A percentile compares a stretch with the other conserved stretches of the same genome.
phyloP scores from a whole-genome alignment of 345 rosid species.

The Passiflora organensis region DNA sequence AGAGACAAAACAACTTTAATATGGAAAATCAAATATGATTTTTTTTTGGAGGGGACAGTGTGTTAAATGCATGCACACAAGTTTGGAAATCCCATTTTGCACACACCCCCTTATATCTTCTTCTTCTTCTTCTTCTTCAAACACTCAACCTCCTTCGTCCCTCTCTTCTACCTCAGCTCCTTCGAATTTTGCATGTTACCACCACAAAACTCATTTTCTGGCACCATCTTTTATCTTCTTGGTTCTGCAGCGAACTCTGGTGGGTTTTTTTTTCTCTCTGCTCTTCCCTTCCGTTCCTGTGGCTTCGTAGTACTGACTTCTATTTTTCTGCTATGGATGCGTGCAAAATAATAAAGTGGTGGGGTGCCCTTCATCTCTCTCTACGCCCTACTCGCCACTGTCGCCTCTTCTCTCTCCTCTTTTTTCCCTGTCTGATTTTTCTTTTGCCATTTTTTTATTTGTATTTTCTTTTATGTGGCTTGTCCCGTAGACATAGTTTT shows the following conservation, averaged over 20 bases:
- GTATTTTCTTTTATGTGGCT: conserved; percentile 12
- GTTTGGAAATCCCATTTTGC: too few species aligned
- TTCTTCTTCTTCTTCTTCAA: neutral
- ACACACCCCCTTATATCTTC: neutral
- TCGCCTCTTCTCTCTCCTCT: too few species aligned
- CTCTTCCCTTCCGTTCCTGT: conserved; percentile 3
- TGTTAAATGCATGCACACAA: conserved; percentile 8
- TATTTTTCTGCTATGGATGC: conserved; percentile 53
- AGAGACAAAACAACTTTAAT: conserved; percentile 6
- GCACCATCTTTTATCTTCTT: conserved; percentile 18
- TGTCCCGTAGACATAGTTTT: conserved; percentile 8
- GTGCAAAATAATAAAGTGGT: conserved; percentile 62
- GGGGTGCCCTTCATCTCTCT: conserved; percentile 20
- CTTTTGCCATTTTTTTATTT: neutral
- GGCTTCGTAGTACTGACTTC: conserved; percentile 23
- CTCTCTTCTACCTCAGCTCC: neutral
- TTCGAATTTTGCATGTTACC: neutral
- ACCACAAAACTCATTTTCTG: conserved; percentile 12
- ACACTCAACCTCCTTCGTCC: neutral
- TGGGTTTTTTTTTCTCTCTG: conserved; percentile 10
- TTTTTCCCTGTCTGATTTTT: neutral
- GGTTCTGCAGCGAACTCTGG: conserved; percentile 10
- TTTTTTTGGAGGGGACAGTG: conserved; percentile 6
- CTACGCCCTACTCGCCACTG: neutral
- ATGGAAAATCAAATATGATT: conserved; percentile 14